These are phyloP conservation scores for Eucalyptus coolabah DNA, from an alignment of 345 rosid species.

Conservation along the genomic window DNA sequence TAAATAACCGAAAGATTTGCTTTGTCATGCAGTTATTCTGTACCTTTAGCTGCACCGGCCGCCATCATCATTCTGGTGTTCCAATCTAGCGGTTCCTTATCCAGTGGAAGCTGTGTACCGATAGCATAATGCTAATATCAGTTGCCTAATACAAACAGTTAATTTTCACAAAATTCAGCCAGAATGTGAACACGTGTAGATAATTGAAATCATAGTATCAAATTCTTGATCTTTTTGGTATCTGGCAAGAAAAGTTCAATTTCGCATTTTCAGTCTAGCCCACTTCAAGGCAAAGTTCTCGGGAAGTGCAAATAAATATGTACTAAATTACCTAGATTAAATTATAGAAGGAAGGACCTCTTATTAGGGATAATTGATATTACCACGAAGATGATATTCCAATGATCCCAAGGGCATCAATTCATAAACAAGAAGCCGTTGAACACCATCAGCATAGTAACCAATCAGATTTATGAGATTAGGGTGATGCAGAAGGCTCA, in stretches of 20 bases:
- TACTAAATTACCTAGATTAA: neutral
- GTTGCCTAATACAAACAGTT: neutral
- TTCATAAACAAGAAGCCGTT: conserved; percentile 84
- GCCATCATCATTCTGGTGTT: conserved; percentile 90
- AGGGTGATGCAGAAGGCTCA: conserved; percentile 82
- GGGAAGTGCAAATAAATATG: neutral
- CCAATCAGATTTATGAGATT: conserved; percentile 89
- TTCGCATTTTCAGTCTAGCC: neutral
- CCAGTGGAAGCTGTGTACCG: conserved; percentile 60
- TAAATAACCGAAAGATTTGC: conserved; percentile 86
- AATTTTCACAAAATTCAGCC: neutral
- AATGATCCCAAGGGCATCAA: conserved; percentile 87
- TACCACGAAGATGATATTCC: conserved; percentile 59
- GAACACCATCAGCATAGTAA: conserved; percentile 94
- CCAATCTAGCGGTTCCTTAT: conserved; percentile 87
- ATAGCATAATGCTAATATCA: neutral
- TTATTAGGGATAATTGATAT: neutral
- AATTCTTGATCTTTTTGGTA: neutral
- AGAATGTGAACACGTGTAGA: neutral
- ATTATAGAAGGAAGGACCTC: neutral
- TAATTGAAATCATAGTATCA: neutral
- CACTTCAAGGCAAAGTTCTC: neutral
- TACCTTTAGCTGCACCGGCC: conserved; percentile 92
- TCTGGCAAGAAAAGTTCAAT: neutral
- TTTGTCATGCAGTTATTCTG: conserved; percentile 80